A percentile compares a stretch with the other conserved stretches of the same genome.
These are phyloP conservation scores for Zymoseptoria ardabiliae DNA, from an alignment of 2,329 filamentous ascomycete species.

Conservation along the genomic window DNA sequence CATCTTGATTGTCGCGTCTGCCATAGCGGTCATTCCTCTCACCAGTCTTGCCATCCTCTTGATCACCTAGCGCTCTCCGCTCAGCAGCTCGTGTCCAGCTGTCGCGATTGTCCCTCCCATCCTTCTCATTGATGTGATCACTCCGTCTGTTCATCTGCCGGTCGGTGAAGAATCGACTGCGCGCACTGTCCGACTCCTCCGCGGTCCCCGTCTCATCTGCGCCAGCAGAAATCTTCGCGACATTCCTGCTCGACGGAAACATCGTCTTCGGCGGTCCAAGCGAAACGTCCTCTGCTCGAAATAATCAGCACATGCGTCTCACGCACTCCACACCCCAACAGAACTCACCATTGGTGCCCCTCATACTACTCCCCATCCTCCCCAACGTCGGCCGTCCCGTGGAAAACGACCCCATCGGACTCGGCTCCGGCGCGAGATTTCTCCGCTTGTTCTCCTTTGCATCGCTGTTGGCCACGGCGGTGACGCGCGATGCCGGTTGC, in stretches of 20 bases:
- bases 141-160: constrained; percentile 38
- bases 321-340: constrained; percentile 16
- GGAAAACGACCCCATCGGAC: constrained; percentile 33
- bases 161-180: constrained; percentile 37
- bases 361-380: constrained; percentile 16
- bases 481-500: constrained; percentile 6
- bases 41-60: constrained; percentile 60
- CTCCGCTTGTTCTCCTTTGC: neutral
- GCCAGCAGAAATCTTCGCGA: constrained; percentile 29
- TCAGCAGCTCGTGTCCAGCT: constrained; percentile 70
- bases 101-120: constrained; percentile 50
- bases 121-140: constrained; percentile 28
- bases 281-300: constrained; percentile 65
- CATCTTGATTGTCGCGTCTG: constrained; percentile 34
- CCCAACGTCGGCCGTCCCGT: constrained; percentile 26
- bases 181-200: constrained; percentile 31
- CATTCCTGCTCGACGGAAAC: constrained; percentile 68
- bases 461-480: constrained; percentile 13
- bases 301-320: neutral
- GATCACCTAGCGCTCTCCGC: constrained; percentile 38
- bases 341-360: constrained; percentile 12
- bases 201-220: constrained; percentile 29
- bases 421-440: constrained; percentile 6
- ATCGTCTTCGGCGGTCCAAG: constrained; percentile 76
- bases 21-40: constrained; percentile 47